Evolutionary conservation across 2,329 filamentous ascomycete species (phyloP).

Genomic region (Lachnellula arida): DNA sequence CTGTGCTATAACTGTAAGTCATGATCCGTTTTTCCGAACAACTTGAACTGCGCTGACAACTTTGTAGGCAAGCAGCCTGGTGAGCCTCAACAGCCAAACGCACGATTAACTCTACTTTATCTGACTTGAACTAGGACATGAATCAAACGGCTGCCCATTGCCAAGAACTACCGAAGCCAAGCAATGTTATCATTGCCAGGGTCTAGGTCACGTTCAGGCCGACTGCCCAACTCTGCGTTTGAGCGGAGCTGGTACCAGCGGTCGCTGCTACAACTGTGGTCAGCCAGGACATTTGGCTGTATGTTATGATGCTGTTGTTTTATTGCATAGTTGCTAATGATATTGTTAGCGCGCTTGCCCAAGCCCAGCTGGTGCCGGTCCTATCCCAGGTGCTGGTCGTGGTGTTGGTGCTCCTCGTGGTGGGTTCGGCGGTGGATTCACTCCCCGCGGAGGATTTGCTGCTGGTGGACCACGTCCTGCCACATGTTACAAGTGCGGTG

Average conservation of each 20-base stretch:
- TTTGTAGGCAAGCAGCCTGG: slow-evolving; percentile 72
- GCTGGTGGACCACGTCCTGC: slow-evolving; percentile 63
- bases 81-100: slow-evolving; percentile 33
- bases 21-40: not conserved
- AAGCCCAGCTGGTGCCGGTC: slow-evolving; percentile 57
- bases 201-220: slow-evolving; percentile 94
- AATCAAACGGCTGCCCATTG: slow-evolving; percentile 95
- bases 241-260: slow-evolving; percentile 74
- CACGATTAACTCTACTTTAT: not conserved
- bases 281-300: slow-evolving; percentile 89
- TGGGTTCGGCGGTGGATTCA: slow-evolving; percentile 58
- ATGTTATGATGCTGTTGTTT: slow-evolving; percentile 35
- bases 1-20: slow-evolving; percentile 97
- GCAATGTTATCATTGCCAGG: slow-evolving; percentile 99
- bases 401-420: slow-evolving; percentile 67
- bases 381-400: slow-evolving; percentile 48
- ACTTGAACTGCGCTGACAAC: slow-evolving; percentile 6
- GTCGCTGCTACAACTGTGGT: slow-evolving; percentile 95
- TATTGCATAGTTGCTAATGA: slow-evolving; percentile 16
- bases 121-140: slow-evolving; percentile 56
- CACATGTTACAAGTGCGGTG: slow-evolving; percentile 71
- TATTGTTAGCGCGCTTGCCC: slow-evolving; percentile 69
- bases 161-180: slow-evolving; percentile 97
- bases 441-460: slow-evolving; percentile 66
- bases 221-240: slow-evolving; percentile 96